phyloP scores from a whole-genome alignment of 2,329 filamentous ascomycete species.

The Chrysoporthe deuterocubensis region DNA sequence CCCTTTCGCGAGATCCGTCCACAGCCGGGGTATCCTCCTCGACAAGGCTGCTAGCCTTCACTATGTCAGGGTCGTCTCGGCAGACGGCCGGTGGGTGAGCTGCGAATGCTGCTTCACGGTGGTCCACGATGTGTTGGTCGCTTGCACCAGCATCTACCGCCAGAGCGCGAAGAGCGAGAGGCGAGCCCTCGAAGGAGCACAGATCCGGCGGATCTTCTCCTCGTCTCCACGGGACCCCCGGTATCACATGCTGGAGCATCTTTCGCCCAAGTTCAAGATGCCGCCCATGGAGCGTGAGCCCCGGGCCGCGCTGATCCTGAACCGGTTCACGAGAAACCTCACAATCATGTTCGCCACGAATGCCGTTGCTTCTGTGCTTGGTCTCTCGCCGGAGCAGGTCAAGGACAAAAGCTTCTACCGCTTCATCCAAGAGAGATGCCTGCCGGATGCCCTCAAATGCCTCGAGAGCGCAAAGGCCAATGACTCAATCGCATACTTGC shows the following conservation, averaged over 20 bases:
- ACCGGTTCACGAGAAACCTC: conserved; percentile 81
- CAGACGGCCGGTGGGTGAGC: conserved; percentile 71
- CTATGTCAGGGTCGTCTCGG: conserved; percentile 74
- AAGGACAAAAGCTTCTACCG: conserved; percentile 84
- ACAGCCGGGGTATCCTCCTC: conserved; percentile 73
- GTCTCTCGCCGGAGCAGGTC: conserved; percentile 70
- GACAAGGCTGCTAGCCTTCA: conserved; percentile 86
- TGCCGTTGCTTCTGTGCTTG: conserved; percentile 75
- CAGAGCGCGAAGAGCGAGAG: conserved; percentile 72
- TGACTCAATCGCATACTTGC: conserved; percentile 86
- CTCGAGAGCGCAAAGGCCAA: conserved; percentile 87
- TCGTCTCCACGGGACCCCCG: conserved; percentile 81
- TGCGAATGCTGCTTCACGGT: conserved; percentile 91
- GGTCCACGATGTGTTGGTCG: conserved; percentile 85
- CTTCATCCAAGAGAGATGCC: conserved; percentile 78
- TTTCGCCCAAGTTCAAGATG: conserved; percentile 78
- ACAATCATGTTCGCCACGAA: conserved; percentile 87
- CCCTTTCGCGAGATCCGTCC: conserved; percentile 72
- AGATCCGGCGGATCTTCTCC: conserved; percentile 78
- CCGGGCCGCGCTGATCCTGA: conserved; percentile 81
- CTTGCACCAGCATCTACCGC: conserved; percentile 79
- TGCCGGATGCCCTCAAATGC: conserved; percentile 76
- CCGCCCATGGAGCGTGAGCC: conserved; percentile 72
- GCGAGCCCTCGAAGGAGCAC: conserved; percentile 75
- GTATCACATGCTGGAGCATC: conserved; percentile 86